phyloP scores from a whole-genome alignment of 1,284 basidiomycete species.

The Athelia sp. region DNA sequence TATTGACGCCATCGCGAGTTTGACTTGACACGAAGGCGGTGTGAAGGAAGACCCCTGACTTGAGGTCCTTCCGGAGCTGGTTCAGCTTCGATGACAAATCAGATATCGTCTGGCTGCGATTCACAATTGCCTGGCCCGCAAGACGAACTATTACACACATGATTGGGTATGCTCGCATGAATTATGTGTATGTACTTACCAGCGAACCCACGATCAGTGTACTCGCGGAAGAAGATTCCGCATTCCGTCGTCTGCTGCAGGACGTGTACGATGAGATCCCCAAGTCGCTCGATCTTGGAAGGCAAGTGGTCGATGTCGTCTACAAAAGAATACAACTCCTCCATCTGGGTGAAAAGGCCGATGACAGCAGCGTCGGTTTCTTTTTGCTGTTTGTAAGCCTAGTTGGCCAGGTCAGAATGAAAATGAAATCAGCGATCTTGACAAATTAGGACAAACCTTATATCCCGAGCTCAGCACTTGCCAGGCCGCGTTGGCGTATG shows the following conservation, averaged over 20 bases:
- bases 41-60: not conserved
- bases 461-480: not conserved
- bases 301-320: not conserved
- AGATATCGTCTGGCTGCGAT: not conserved
- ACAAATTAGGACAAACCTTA: not conserved
- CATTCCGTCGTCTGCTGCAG: constrained; percentile 7
- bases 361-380: constrained; percentile 3
- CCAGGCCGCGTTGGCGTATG: not conserved
- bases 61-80: not conserved
- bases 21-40: not conserved
- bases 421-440: not conserved
- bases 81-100: not conserved
- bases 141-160: not conserved
- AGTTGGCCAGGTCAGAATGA: not conserved
- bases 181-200: not conserved
- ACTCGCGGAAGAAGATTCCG: constrained; percentile 6
- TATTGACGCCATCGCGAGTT: not conserved
- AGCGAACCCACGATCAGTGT: constrained; percentile 4
- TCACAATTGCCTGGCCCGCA: not conserved
- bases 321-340: constrained; percentile 5
- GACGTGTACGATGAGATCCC: not conserved
- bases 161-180: not conserved
- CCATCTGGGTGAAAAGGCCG: constrained; percentile 5
- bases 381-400: constrained; percentile 3
- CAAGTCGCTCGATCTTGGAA: constrained; percentile 3